phyloP scores from a whole-genome alignment of 306 rosid species.

The Fragaria ananassa region DNA sequence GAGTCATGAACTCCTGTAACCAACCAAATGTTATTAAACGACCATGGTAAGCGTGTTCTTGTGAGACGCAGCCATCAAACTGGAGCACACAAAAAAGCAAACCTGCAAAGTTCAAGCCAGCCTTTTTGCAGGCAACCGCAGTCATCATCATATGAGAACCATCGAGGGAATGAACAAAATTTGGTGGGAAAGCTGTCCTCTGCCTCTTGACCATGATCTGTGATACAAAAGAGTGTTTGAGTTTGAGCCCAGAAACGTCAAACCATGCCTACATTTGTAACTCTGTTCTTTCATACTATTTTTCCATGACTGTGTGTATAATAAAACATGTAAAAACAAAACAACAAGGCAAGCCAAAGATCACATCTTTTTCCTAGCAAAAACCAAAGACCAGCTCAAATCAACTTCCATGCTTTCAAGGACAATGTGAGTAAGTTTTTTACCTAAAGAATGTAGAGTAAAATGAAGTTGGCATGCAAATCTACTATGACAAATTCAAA shows the following conservation, averaged over 20 bases:
- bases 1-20: constrained; percentile 95
- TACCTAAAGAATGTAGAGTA: not conserved
- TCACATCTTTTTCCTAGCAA: not conserved
- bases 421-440: not conserved
- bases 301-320: not conserved
- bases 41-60: constrained; percentile 6
- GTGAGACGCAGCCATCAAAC: not conserved
- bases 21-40: constrained; percentile 21
- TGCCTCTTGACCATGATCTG: constrained; percentile 80
- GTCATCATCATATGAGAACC: constrained; percentile 99
- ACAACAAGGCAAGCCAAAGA: not conserved
- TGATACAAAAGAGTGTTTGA: constrained; percentile 10
- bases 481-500: not conserved
- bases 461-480: not conserved
- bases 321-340: not conserved
- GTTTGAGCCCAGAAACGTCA: not conserved
- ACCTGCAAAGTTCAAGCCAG: constrained; percentile 90
- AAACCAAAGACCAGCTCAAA: not conserved
- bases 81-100: constrained; percentile 15
- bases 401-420: not conserved
- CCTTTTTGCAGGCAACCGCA: constrained; percentile 82
- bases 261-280: not conserved
- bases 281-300: not conserved
- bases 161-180: constrained; percentile 95
- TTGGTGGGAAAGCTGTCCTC: constrained; percentile 91